These are phyloP conservation scores for Afroboletus lepidellus DNA, from an alignment of 1,284 basidiomycete species.

Conservation along the genomic window DNA sequence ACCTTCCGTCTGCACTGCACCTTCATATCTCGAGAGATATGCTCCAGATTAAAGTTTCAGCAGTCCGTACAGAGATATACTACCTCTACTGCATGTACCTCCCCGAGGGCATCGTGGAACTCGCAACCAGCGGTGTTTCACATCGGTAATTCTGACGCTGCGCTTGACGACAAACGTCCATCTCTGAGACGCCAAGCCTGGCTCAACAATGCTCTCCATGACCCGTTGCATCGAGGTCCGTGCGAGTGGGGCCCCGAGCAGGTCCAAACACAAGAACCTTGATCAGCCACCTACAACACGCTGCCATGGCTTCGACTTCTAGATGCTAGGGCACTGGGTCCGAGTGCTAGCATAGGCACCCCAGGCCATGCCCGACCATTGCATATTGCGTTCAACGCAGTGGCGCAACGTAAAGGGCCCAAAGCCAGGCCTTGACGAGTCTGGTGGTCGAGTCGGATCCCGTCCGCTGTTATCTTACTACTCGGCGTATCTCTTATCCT, in stretches of 20 bases:
- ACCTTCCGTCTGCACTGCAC: not conserved
- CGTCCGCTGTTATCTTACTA: too few relatives aligned
- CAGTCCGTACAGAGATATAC: slow-evolving; percentile 1
- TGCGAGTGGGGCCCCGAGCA: not conserved
- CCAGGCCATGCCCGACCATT: not conserved
- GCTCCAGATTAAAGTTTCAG: slow-evolving; percentile 25
- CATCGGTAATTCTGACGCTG: not conserved
- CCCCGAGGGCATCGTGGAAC: slow-evolving; percentile 1
- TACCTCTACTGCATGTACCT: slow-evolving; percentile 17
- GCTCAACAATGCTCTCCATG: not conserved
- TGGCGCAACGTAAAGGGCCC: not conserved
- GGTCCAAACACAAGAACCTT: not conserved
- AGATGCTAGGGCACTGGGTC: not conserved
- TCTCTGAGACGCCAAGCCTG: slow-evolving; percentile 10
- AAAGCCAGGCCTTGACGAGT: not conserved
- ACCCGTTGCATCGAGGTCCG: slow-evolving; percentile 10
- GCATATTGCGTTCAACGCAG: not conserved
- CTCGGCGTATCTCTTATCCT: not conserved
- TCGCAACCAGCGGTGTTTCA: not conserved
- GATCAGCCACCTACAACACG: not conserved
- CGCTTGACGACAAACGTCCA: slow-evolving; percentile 4
- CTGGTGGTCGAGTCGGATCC: too few relatives aligned
- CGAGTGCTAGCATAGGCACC: slow-evolving; percentile 3
- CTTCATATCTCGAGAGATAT: slow-evolving; percentile 23
- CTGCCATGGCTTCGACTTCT: not conserved